phyloP scores from a whole-genome alignment of 305 asterid species.

The Solanum hybrid region DNA sequence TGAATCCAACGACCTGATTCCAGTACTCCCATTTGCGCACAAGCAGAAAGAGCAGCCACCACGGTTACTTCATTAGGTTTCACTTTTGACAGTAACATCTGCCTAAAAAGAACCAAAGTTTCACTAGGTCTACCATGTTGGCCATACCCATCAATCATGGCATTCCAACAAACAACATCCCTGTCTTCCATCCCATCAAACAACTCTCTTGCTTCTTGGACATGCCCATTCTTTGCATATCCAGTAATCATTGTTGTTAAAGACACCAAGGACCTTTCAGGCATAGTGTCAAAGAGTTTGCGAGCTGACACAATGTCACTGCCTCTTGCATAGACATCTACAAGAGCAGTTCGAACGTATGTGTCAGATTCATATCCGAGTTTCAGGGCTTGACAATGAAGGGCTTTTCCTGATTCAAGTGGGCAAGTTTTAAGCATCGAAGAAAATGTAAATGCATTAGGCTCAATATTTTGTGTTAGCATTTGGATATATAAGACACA shows the following conservation, averaged over 20 bases:
- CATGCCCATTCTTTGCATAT: conserved; percentile 21
- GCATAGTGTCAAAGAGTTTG: conserved; percentile 23
- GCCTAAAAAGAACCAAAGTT: conserved; percentile 21
- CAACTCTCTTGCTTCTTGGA: conserved; percentile 21
- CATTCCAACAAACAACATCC: conserved; percentile 33
- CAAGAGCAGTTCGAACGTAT: conserved; percentile 21
- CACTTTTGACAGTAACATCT: conserved; percentile 15
- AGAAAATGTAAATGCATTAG: conserved; percentile 26
- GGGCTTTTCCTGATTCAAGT: conserved; percentile 8
- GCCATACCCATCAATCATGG: conserved; percentile 30
- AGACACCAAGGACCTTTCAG: conserved; percentile 20
- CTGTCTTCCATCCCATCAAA: conserved; percentile 24
- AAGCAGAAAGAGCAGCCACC: conserved; percentile 23
- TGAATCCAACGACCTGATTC: conserved; percentile 31
- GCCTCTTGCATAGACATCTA: conserved; percentile 23
- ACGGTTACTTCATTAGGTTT: conserved; percentile 26
- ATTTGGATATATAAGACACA: conserved; percentile 15
- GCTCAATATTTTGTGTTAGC: conserved; percentile 13
- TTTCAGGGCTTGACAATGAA: conserved; percentile 23
- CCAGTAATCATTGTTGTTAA: conserved; percentile 30
- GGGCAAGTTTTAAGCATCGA: conserved; percentile 23
- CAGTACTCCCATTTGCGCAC: conserved; percentile 28
- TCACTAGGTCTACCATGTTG: conserved; percentile 26
- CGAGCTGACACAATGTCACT: conserved; percentile 19
- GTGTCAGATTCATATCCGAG: conserved; percentile 16